Evolutionary conservation across 2,329 filamentous ascomycete species (phyloP).

Genomic region (Ophiocordyceps unilateralis): DNA sequence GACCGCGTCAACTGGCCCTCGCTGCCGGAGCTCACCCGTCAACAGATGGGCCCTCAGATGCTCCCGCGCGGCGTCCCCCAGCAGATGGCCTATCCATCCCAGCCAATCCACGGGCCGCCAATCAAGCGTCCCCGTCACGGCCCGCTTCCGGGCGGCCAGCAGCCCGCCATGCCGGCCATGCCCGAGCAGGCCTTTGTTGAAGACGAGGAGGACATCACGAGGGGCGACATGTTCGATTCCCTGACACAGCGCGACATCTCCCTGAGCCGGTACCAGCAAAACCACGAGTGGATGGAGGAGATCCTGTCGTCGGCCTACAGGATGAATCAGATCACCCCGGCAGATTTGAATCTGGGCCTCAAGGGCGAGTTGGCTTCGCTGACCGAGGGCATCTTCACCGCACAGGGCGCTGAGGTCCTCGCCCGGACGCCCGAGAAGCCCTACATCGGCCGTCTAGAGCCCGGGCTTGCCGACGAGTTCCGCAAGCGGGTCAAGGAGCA

Average conservation of each 20-base stretch:
- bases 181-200: conserved; percentile 47
- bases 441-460: conserved; percentile 46
- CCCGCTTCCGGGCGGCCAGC: conserved; percentile 20
- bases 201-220: conserved; percentile 76
- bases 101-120: conserved; percentile 31
- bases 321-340: conserved; percentile 67
- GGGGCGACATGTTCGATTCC: conserved; percentile 79
- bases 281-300: conserved; percentile 99
- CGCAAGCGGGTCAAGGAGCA: conserved; percentile 59
- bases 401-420: conserved; percentile 31
- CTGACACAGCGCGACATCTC: conserved; percentile 83
- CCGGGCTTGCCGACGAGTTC: conserved; percentile 70
- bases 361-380: conserved; percentile 67
- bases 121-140: conserved; percentile 35
- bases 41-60: conserved; percentile 32
- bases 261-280: conserved; percentile 71
- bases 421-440: conserved; percentile 35
- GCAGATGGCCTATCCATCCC: conserved; percentile 44
- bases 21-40: conserved; percentile 39
- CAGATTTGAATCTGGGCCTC: conserved; percentile 72
- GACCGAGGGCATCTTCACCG: conserved; percentile 72
- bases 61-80: conserved; percentile 34
- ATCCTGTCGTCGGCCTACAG: conserved; percentile 81
- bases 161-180: conserved; percentile 20
- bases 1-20: conserved; percentile 84